Conservation (phyloP, 129 eudicot genomes). For the Saposhnikovia divaricata region DNA sequence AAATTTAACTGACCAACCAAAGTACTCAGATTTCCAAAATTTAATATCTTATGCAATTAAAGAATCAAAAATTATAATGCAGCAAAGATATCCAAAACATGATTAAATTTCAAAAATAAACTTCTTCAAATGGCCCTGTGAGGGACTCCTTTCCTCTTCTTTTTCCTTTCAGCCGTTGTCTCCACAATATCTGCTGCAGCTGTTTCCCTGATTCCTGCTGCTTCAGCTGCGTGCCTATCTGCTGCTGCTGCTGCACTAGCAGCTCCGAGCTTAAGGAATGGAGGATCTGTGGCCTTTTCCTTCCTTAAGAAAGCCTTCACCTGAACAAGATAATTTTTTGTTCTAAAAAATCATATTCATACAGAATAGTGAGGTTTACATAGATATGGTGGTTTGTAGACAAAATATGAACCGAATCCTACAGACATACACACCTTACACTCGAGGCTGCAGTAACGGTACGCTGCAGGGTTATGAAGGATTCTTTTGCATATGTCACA, state of each 20-base stretch:
- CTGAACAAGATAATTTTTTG: neutral
- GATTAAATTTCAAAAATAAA: too few species aligned
- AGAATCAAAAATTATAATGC: too few species aligned
- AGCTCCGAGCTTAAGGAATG: neutral
- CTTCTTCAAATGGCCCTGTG: neutral
- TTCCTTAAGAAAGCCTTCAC: constrained; percentile 11
- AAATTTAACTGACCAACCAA: too few species aligned
- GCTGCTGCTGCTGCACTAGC: neutral
- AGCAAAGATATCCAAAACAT: too few species aligned
- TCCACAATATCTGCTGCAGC: neutral
- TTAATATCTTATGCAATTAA: too few species aligned
- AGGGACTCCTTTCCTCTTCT: neutral
- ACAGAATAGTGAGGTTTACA: neutral
- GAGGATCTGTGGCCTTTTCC: neutral
- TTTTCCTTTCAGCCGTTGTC: neutral
- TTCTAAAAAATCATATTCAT: neutral
- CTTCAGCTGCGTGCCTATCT: neutral
- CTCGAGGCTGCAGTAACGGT: neutral
- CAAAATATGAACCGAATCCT: neutral
- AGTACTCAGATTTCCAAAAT: too few species aligned
- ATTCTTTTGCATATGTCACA: too few species aligned
- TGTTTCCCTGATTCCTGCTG: neutral
- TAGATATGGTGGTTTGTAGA: neutral
- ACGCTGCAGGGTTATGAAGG: neutral
- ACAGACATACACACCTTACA: neutral